Percentiles rank a stretch among this genome's conserved stretches.
These are phyloP conservation scores for Stevia rebaudiana DNA, from an alignment of 140 eudicot species.

Conservation along the genomic window DNA sequence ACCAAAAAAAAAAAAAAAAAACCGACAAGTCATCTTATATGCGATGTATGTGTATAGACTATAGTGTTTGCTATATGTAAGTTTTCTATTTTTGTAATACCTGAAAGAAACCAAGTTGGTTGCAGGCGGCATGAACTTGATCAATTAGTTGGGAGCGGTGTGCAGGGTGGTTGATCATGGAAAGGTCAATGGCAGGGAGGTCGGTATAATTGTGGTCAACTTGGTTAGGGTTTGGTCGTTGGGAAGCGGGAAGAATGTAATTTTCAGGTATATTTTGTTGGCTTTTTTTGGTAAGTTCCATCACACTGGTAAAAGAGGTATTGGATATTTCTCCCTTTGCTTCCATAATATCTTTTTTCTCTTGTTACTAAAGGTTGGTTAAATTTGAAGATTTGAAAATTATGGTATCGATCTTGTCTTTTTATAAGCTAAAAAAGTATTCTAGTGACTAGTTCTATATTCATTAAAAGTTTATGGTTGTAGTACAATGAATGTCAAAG, in stretches of 20 bases:
- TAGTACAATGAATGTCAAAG: slow-evolving; percentile 21
- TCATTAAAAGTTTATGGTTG: slow-evolving; percentile 16
- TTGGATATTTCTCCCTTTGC: slow-evolving; percentile 21
- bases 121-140: slow-evolving; percentile 48
- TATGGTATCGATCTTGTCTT: slow-evolving; percentile 9
- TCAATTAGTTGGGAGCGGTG: slow-evolving; percentile 29
- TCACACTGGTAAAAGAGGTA: slow-evolving; percentile 47
- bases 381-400: slow-evolving; percentile 11
- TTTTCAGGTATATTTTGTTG: slow-evolving; percentile 35
- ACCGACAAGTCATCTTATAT: slow-evolving; percentile 11
- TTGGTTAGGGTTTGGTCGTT: slow-evolving; percentile 35
- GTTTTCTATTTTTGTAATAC: slow-evolving; percentile 18
- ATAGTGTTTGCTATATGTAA: not conserved
- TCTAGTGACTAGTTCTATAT: not conserved
- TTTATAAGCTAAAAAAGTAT: slow-evolving; percentile 29
- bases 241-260: slow-evolving; percentile 43
- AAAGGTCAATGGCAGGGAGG: slow-evolving; percentile 54
- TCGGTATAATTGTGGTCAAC: slow-evolving; percentile 3
- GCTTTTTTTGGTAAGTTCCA: slow-evolving; percentile 36
- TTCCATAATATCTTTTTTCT: slow-evolving; percentile 22
- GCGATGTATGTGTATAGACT: slow-evolving; percentile 1
- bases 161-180: slow-evolving; percentile 36
- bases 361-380: slow-evolving; percentile 1
- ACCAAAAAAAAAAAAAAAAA: slow-evolving; percentile 4
- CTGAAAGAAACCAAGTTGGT: slow-evolving; percentile 60